Evolutionary conservation across 495 filamentous ascomycete species (phyloP).

Genomic region (Podospora didyma): DNA sequence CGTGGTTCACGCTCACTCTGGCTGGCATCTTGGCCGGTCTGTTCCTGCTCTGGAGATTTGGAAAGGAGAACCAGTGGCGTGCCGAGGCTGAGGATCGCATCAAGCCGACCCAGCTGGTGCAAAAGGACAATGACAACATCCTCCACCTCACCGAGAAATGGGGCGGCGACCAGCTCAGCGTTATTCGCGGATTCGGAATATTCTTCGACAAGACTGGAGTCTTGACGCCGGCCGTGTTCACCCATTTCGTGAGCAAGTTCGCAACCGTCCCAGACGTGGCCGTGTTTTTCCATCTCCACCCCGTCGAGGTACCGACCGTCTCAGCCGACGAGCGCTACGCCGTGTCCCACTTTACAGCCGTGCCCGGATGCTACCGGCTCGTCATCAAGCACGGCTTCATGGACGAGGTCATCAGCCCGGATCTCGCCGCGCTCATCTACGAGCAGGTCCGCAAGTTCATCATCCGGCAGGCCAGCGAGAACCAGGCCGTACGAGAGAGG

Average conservation of each 20-base stretch:
- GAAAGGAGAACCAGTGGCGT: conserved; percentile 69
- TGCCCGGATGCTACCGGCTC: conserved; percentile 60
- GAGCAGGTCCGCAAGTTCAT: conserved; percentile 56
- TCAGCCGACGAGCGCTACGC: conserved; percentile 37
- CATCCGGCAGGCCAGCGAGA: conserved; percentile 29
- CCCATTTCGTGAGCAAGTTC: conserved; percentile 62
- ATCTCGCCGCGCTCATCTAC: conserved; percentile 56
- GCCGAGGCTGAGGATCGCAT: conserved; percentile 60
- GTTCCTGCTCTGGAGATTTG: conserved; percentile 69
- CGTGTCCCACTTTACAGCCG: conserved; percentile 33
- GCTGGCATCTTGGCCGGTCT: conserved; percentile 52
- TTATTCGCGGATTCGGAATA: conserved; percentile 52
- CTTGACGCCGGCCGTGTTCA: conserved; percentile 53
- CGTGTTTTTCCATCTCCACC: conserved; percentile 62
- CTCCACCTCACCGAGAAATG: conserved; percentile 35
- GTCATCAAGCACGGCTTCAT: conserved; percentile 68
- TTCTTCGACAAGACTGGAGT: conserved; percentile 65
- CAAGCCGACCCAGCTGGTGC: conserved; percentile 42
- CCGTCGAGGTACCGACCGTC: conserved; percentile 50
- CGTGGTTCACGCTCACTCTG: conserved; percentile 71
- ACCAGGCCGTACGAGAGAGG: neutral
- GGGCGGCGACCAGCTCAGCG: conserved; percentile 43
- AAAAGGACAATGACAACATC: conserved; percentile 17
- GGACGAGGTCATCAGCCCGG: conserved; percentile 60
- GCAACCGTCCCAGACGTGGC: conserved; percentile 52